Evolutionary conservation across 352 stramenopile species (phyloP).

Genomic region (Elongisporangium anandrum): DNA sequence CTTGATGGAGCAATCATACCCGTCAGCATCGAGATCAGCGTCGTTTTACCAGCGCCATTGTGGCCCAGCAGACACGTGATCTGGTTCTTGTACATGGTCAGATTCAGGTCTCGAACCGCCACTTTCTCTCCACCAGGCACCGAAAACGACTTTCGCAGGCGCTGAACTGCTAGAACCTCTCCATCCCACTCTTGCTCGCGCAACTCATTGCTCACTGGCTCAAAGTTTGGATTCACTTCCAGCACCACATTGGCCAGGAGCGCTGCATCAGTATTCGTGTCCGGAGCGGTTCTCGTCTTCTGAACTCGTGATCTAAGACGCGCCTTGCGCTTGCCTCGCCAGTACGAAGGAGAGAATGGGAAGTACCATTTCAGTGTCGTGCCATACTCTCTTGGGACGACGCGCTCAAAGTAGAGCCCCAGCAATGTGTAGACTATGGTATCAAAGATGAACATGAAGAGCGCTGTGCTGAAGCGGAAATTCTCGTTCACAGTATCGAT

Average conservation of each 20-base stretch:
- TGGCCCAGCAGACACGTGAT: constrained; percentile 91
- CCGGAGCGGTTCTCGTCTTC: constrained; percentile 8
- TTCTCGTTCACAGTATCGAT: constrained; percentile 27
- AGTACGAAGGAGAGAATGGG: constrained; percentile 49
- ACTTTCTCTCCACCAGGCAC: constrained; percentile 75
- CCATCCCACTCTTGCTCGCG: constrained; percentile 29
- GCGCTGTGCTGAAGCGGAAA: constrained; percentile 43
- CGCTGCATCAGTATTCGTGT: constrained; percentile 6
- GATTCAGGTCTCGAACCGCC: constrained; percentile 73
- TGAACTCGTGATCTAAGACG: not conserved
- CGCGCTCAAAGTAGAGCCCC: constrained; percentile 87
- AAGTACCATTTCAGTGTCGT: constrained; percentile 91
- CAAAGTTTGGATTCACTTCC: constrained; percentile 31
- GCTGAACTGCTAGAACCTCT: constrained; percentile 33
- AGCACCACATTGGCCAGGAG: constrained; percentile 24
- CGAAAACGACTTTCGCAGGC: constrained; percentile 61
- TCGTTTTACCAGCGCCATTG: constrained; percentile 92
- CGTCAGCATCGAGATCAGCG: constrained; percentile 90
- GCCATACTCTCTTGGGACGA: constrained; percentile 89
- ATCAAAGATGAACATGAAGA: constrained; percentile 84
- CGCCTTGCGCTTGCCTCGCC: constrained; percentile 13
- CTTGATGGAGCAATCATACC: constrained; percentile 59
- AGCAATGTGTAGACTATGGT: constrained; percentile 87
- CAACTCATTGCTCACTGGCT: constrained; percentile 32
- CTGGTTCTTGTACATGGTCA: constrained; percentile 90